Evolutionary conservation across 805 yeast genomes (phyloP).

Genomic region (Candida ponderosae): DNA sequence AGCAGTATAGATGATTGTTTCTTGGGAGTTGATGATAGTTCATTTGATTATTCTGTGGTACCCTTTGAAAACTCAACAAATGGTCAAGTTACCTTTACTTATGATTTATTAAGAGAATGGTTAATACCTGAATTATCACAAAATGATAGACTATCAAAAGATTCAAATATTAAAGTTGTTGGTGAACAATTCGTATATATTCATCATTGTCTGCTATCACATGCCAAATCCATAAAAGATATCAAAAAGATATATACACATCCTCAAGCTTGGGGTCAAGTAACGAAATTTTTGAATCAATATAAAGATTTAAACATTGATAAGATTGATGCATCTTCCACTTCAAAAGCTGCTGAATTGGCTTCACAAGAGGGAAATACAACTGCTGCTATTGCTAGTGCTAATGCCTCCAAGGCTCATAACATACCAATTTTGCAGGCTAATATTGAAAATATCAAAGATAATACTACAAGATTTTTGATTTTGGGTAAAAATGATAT

Average conservation of each 20-base stretch:
- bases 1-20: conserved; percentile 43
- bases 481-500: conserved; percentile 40
- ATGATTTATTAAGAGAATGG: conserved; percentile 73
- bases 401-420: conserved; percentile 55
- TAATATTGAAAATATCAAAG: conserved; percentile 62
- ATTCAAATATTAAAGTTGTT: conserved; percentile 42
- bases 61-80: conserved; percentile 94
- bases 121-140: conserved; percentile 22
- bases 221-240: conserved; percentile 31
- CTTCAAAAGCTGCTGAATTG: conserved; percentile 76
- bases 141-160: not conserved
- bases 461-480: conserved; percentile 83
- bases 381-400: conserved; percentile 68
- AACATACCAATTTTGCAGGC: conserved; percentile 44
- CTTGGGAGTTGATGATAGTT: conserved; percentile 30
- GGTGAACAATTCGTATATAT: conserved; percentile 81
- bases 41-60: conserved; percentile 65
- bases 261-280: conserved; percentile 98
- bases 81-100: conserved; percentile 84
- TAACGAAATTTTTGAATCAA: conserved; percentile 44
- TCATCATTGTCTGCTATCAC: conserved; percentile 64
- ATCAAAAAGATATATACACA: conserved; percentile 72
- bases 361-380: conserved; percentile 35
- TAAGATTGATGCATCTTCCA: conserved; percentile 64
- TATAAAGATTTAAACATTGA: conserved; percentile 27